These are phyloP conservation scores for Whalleya microplaca DNA, from an alignment of 2,329 filamentous ascomycete genomes.

Conservation along the genomic window DNA sequence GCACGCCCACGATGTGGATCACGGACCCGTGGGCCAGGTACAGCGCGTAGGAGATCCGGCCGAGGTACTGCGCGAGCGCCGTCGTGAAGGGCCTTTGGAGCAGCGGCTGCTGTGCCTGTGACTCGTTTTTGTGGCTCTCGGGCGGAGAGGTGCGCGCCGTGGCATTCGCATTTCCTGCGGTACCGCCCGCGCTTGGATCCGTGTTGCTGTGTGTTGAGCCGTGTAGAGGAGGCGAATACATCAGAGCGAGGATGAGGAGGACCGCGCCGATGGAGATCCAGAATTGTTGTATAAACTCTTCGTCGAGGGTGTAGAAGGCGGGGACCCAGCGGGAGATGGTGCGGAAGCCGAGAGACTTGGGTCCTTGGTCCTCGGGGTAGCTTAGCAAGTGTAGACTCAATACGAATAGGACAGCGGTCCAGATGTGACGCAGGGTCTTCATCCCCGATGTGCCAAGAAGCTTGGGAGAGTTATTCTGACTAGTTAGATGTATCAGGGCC, in stretches of 20 bases:
- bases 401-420: background rate
- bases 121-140: too few species aligned
- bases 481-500: background rate
- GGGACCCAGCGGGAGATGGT: slow-evolving; percentile 2
- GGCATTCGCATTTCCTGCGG: too few species aligned
- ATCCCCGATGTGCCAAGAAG: background rate
- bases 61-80: slow-evolving; percentile 25
- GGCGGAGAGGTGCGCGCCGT: background rate
- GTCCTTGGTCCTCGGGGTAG: slow-evolving; percentile 10
- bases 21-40: slow-evolving; percentile 27
- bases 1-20: slow-evolving; percentile 6
- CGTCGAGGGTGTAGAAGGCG: background rate
- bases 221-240: slow-evolving; percentile 23
- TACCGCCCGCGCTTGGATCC: too few species aligned
- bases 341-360: slow-evolving; percentile 6
- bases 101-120: too few species aligned
- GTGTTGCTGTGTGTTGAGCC: background rate
- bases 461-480: background rate
- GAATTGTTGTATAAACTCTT: slow-evolving; percentile 7
- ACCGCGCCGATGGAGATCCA: slow-evolving; percentile 11
- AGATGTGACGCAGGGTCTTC: background rate
- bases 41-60: slow-evolving; percentile 29
- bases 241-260: slow-evolving; percentile 22
- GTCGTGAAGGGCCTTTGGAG: slow-evolving; percentile 29
- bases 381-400: slow-evolving; percentile 11